These are phyloP conservation scores for Solanum arcanum DNA, from an alignment of 257 asterid species.

Conservation along the genomic window DNA sequence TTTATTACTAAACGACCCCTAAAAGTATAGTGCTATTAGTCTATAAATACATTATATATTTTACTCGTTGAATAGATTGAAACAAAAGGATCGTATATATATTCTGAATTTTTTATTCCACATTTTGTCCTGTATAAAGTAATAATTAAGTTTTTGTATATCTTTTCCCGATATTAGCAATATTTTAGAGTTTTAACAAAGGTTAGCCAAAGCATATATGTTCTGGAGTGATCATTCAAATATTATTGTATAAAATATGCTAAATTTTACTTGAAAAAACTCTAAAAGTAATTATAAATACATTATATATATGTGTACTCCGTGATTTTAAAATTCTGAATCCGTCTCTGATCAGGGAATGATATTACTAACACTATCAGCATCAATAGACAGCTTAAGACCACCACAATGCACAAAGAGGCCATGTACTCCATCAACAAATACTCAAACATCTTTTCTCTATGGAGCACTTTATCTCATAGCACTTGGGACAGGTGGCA, in stretches of 20 bases:
- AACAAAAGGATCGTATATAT: no score
- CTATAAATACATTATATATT: no score
- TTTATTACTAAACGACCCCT: not conserved
- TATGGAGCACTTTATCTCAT: conserved; percentile 50
- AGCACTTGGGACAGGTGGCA: conserved; percentile 79
- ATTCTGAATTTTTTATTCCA: no score
- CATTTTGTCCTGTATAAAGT: no score
- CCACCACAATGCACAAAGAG: conserved; percentile 44
- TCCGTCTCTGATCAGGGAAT: conserved; percentile 30
- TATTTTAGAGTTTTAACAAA: no score
- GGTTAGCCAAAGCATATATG: not conserved
- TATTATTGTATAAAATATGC: no score
- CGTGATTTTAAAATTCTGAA: not conserved
- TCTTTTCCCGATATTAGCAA: no score
- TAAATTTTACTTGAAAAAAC: accelerated
- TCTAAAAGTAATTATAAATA: not conserved
- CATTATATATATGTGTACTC: not conserved
- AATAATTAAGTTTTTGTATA: no score
- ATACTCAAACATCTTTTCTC: conserved; percentile 35
- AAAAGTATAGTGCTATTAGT: not conserved
- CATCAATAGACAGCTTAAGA: conserved; percentile 44
- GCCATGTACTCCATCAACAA: conserved; percentile 47
- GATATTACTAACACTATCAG: conserved; percentile 61
- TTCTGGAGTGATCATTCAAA: not conserved
- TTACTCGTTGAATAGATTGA: no score